Percentiles rank a stretch among this genome's conserved stretches.
These are phyloP conservation scores for Alternaria dauci DNA, from an alignment of 2,329 filamentous ascomycete genomes.

Conservation along the genomic window DNA sequence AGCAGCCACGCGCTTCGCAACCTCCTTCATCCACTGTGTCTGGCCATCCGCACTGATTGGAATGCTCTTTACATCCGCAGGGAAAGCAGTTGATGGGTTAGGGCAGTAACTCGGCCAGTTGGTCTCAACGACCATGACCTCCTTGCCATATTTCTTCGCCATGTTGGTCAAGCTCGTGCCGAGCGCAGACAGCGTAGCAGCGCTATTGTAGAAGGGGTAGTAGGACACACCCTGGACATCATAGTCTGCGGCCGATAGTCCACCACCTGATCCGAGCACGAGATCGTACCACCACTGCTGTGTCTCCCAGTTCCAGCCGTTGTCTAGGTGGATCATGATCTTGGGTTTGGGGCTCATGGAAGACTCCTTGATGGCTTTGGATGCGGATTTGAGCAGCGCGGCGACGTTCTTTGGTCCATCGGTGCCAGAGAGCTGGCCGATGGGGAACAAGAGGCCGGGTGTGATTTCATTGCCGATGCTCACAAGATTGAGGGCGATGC, in stretches of 20 bases:
- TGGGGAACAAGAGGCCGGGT: slow-evolving; percentile 71
- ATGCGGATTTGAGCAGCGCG: slow-evolving; percentile 68
- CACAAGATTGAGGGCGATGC: slow-evolving; percentile 67
- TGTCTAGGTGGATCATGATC: slow-evolving; percentile 79
- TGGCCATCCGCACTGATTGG: slow-evolving; percentile 72
- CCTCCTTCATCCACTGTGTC: slow-evolving; percentile 65
- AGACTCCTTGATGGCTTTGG: slow-evolving; percentile 71
- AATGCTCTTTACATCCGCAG: slow-evolving; percentile 66
- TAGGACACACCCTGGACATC: slow-evolving; percentile 77
- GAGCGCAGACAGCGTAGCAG: slow-evolving; percentile 67
- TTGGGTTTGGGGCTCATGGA: slow-evolving; percentile 65
- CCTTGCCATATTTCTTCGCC: slow-evolving; percentile 69
- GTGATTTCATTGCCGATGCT: slow-evolving; percentile 79
- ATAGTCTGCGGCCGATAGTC: slow-evolving; percentile 64
- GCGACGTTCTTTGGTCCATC: slow-evolving; percentile 65
- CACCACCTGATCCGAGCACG: slow-evolving; percentile 56
- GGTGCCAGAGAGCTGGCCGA: slow-evolving; percentile 64
- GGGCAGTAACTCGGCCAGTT: slow-evolving; percentile 74
- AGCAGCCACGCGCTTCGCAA: slow-evolving; percentile 65
- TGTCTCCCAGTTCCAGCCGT: slow-evolving; percentile 75
- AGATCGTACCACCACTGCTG: slow-evolving; percentile 72
- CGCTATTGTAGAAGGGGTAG: slow-evolving; percentile 74
- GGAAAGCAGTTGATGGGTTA: slow-evolving; percentile 66
- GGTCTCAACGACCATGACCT: slow-evolving; percentile 73
- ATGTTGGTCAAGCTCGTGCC: slow-evolving; percentile 66